Conservation (phyloP, 805 yeast species). For the Clavispora fructus region DNA sequence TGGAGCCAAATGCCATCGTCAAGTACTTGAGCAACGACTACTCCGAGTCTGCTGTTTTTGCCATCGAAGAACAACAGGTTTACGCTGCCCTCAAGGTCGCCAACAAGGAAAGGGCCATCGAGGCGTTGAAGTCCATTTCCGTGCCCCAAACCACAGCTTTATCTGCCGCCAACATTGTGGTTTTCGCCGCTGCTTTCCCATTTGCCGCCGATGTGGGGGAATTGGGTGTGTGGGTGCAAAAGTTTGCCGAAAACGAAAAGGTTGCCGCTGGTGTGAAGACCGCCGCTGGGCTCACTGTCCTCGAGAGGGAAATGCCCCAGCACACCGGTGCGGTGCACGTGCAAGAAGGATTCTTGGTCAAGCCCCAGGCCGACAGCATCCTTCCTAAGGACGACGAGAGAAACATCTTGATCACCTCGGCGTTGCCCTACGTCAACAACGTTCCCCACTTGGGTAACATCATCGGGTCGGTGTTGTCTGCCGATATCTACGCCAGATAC, state of each 20-base stretch:
- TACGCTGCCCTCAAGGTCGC: constrained; percentile 35
- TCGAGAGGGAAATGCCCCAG: constrained; percentile 35
- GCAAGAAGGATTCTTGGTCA: constrained; percentile 27
- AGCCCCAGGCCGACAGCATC: constrained; percentile 23
- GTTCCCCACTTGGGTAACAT: constrained; percentile 98
- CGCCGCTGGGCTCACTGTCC: constrained; percentile 43
- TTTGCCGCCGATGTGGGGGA: constrained; percentile 14
- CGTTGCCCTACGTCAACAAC: constrained; percentile 95
- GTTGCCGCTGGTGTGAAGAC: constrained; percentile 42
- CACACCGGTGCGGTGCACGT: constrained; percentile 37
- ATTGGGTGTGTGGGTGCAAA: constrained; percentile 35
- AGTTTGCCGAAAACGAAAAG: constrained; percentile 31
- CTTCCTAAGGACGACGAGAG: constrained; percentile 65
- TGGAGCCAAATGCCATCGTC: constrained; percentile 66
- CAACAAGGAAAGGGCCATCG: constrained; percentile 19
- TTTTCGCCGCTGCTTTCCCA: constrained; percentile 57
- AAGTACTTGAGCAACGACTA: constrained; percentile 56
- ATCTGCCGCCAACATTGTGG: constrained; percentile 50
- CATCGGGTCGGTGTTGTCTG: constrained; percentile 89
- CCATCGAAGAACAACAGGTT: constrained; percentile 42
- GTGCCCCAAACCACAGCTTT: constrained; percentile 22
- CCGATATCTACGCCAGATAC: constrained; percentile 90
- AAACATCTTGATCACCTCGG: constrained; percentile 88
- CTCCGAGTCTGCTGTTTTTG: constrained; percentile 24
- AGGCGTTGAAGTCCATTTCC: constrained; percentile 7